Conservation (phyloP, 495 filamentous ascomycete species). For the Daldinia grandis region DNA sequence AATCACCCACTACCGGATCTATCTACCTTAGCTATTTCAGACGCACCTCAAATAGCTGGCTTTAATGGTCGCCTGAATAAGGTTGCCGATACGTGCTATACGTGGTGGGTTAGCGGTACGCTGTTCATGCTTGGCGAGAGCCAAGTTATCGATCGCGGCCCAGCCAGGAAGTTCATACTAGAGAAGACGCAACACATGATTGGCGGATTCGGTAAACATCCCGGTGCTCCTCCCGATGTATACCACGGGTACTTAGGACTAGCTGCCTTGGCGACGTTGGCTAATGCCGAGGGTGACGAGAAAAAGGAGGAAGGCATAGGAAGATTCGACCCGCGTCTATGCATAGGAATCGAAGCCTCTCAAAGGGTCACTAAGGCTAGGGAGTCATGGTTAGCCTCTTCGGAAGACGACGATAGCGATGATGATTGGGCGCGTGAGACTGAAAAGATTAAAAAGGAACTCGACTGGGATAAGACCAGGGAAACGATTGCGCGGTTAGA, state of each 20-base stretch:
- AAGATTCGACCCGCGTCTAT: slow-evolving; percentile 72
- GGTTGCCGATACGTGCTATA: slow-evolving; percentile 90
- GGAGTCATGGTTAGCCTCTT: slow-evolving; percentile 37
- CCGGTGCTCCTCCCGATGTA: slow-evolving; percentile 85
- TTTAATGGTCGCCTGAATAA: slow-evolving; percentile 94
- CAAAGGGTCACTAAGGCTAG: slow-evolving; percentile 54
- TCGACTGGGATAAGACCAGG: slow-evolving; percentile 40
- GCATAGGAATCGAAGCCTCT: slow-evolving; percentile 64
- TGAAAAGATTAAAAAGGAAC: slow-evolving; percentile 25
- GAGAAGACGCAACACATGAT: slow-evolving; percentile 90
- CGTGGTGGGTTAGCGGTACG: slow-evolving; percentile 85
- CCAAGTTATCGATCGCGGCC: slow-evolving; percentile 64
- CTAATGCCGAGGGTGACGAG: slow-evolving; percentile 43
- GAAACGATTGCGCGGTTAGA: slow-evolving; percentile 9
- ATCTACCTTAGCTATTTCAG: slow-evolving; percentile 47
- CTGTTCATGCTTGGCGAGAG: slow-evolving; percentile 72
- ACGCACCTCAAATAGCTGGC: slow-evolving; percentile 59
- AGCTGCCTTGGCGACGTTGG: slow-evolving; percentile 74
- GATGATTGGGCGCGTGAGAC: slow-evolving; percentile 23
- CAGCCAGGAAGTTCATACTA: slow-evolving; percentile 78
- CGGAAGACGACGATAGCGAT: slow-evolving; percentile 18
- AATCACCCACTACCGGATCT: slow-evolving; percentile 51
- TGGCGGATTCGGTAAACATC: slow-evolving; percentile 87
- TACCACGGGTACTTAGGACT: slow-evolving; percentile 92
- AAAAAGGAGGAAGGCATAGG: slow-evolving; percentile 63